These are phyloP conservation scores for Brassica carinata DNA, from an alignment of 345 rosid genomes.

Conservation along the genomic window DNA sequence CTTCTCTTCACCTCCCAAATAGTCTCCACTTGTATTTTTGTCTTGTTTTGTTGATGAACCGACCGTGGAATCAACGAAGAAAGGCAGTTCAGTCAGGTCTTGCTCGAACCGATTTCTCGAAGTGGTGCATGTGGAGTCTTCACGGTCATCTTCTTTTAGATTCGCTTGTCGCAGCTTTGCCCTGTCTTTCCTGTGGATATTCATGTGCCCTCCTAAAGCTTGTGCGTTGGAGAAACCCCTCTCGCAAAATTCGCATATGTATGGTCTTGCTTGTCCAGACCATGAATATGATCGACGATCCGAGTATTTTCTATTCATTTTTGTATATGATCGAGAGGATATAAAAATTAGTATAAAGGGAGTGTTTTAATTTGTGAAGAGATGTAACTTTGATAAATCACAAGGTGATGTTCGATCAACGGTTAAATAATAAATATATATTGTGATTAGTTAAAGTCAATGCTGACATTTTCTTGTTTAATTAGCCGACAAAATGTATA, in stretches of 20 bases:
- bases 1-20: constrained; percentile 25
- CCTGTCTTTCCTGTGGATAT: constrained; percentile 71
- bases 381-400: neutral
- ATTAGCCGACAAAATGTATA: too few relatives aligned
- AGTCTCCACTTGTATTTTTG: neutral
- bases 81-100: constrained; percentile 32
- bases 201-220: constrained; percentile 96
- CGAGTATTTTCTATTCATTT: constrained; percentile 32
- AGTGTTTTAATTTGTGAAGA: neutral
- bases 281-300: constrained; percentile 43
- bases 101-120: constrained; percentile 27
- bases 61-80: constrained; percentile 24
- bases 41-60: constrained; percentile 17
- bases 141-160: constrained; percentile 12
- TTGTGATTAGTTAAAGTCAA: too few relatives aligned
- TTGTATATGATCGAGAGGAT: neutral
- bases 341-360: too few relatives aligned
- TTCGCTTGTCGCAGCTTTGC: constrained; percentile 40
- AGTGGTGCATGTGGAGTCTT: constrained; percentile 20
- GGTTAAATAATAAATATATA: too few relatives aligned
- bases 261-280: constrained; percentile 45
- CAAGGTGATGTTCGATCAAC: too few relatives aligned
- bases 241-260: constrained; percentile 79
- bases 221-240: constrained; percentile 93
- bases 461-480: too few relatives aligned